phyloP scores from a whole-genome alignment of 2,329 filamentous ascomycete genomes.

The Claviceps purpurea region DNA sequence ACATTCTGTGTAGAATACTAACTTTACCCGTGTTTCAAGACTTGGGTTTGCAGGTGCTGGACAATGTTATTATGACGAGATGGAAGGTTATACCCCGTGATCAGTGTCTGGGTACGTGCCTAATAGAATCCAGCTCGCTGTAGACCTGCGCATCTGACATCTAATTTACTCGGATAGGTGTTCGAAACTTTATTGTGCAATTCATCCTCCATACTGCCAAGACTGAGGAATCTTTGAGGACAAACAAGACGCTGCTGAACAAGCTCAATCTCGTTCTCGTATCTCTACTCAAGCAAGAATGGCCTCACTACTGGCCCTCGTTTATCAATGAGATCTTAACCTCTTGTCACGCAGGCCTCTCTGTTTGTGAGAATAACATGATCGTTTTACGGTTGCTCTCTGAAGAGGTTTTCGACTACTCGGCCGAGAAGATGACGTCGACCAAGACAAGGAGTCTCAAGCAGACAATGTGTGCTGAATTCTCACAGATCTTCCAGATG shows the following conservation, averaged over 20 bases:
- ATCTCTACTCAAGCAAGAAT: conserved; percentile 96
- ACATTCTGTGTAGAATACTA: conserved; percentile 1
- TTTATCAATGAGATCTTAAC: conserved; percentile 99
- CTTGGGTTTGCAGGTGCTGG: conserved; percentile 87
- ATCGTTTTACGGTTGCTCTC: conserved; percentile 88
- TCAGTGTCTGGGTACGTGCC: conserved; percentile 69
- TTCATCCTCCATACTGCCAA: conserved; percentile 92
- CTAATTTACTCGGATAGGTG: conserved; percentile 44
- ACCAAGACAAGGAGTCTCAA: conserved; percentile 93
- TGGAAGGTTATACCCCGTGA: conserved; percentile 97
- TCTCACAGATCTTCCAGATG: conserved; percentile 94
- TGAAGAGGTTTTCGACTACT: conserved; percentile 98
- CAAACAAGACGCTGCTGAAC: conserved; percentile 83
- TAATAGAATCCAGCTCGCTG: not conserved
- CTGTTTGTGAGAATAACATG: conserved; percentile 99
- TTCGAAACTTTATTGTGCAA: conserved; percentile 97
- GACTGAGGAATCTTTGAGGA: conserved; percentile 74
- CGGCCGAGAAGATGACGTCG: conserved; percentile 98
- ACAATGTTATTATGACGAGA: conserved; percentile 96
- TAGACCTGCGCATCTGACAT: not conserved
- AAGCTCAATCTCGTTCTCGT: conserved; percentile 97
- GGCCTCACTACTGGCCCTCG: conserved; percentile 98
- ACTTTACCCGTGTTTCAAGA: conserved; percentile 36
- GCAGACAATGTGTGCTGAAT: conserved; percentile 97
- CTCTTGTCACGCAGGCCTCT: conserved; percentile 86